These are phyloP conservation scores for Plasmodium malariae DNA, from an alignment of 169 alveolate genomes.

Conservation along the genomic window DNA sequence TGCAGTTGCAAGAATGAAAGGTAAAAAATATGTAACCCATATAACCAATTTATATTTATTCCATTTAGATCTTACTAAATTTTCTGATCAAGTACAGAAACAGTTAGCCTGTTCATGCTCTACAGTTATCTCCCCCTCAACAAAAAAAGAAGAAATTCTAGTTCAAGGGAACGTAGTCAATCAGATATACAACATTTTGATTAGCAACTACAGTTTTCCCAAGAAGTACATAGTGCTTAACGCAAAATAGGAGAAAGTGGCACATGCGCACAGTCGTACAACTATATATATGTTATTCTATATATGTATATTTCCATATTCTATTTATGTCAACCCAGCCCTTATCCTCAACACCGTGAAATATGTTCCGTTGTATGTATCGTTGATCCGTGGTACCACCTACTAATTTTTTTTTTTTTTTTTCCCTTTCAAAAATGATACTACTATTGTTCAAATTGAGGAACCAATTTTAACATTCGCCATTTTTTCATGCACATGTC, in stretches of 20 bases:
- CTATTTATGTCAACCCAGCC: no score
- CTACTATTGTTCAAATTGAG: no score
- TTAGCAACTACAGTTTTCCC: constrained; percentile 23
- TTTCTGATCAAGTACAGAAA: constrained; percentile 50
- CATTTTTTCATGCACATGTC: no score
- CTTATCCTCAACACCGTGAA: no score
- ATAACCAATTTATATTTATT: constrained; percentile 55
- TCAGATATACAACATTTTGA: constrained; percentile 35
- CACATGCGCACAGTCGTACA: no score
- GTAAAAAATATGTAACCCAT: constrained; percentile 67
- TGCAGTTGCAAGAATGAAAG: constrained; percentile 70
- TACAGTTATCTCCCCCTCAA: constrained; percentile 40
- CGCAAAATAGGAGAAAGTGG: neutral
- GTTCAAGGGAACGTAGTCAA: constrained; percentile 65
- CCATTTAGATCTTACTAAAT: constrained; percentile 54
- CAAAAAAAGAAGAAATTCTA: constrained; percentile 70
- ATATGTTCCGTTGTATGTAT: no score
- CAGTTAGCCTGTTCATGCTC: constrained; percentile 73
- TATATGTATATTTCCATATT: no score
- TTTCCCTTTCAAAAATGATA: no score
- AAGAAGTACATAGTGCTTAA: constrained; percentile 37
- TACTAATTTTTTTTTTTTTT: no score
- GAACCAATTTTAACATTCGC: no score
- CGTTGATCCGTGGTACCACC: no score
- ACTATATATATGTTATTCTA: no score